Conservation (phyloP, 805 yeast species). For the Ogataea ramenticola region DNA sequence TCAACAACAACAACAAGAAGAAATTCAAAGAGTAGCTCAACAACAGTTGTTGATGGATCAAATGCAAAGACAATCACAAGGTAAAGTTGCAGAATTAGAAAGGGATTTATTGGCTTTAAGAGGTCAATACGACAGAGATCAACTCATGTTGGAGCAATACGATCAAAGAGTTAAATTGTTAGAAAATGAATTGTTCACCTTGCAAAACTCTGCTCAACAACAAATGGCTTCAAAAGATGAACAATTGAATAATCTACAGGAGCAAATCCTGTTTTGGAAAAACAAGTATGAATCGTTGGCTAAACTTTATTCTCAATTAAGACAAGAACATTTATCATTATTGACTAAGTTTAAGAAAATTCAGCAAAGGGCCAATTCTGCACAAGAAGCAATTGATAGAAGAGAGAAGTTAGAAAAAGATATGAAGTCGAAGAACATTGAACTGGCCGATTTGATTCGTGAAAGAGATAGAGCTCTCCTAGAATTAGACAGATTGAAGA, state of each 20-base stretch:
- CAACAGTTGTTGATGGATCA: slow-evolving; percentile 64
- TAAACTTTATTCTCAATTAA: slow-evolving; percentile 79
- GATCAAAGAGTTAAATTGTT: slow-evolving; percentile 77
- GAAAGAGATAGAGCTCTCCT: slow-evolving; percentile 86
- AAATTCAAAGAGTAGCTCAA: slow-evolving; percentile 63
- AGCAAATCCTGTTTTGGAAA: slow-evolving; percentile 73
- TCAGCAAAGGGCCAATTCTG: slow-evolving; percentile 80
- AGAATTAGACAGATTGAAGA: slow-evolving; percentile 66
- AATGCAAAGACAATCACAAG: slow-evolving; percentile 66
- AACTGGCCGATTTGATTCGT: slow-evolving; percentile 79
- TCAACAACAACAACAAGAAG: slow-evolving; percentile 64
- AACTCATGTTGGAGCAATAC: slow-evolving; percentile 75
- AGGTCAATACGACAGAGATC: slow-evolving; percentile 83
- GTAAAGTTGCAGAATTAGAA: slow-evolving; percentile 73
- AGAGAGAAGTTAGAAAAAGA: slow-evolving; percentile 79
- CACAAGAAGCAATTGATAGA: slow-evolving; percentile 83
- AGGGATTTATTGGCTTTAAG: slow-evolving; percentile 68
- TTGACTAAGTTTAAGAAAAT: slow-evolving; percentile 71
- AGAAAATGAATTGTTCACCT: slow-evolving; percentile 60
- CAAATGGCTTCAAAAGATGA: slow-evolving; percentile 76
- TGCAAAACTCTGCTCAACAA: slow-evolving; percentile 58
- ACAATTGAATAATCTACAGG: slow-evolving; percentile 57
- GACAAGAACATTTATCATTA: slow-evolving; percentile 83
- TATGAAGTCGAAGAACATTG: slow-evolving; percentile 76
- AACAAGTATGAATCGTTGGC: slow-evolving; percentile 86